These are phyloP conservation scores for Fusarium praegraminearum DNA, from an alignment of 2,329 filamentous ascomycete genomes.

Conservation along the genomic window DNA sequence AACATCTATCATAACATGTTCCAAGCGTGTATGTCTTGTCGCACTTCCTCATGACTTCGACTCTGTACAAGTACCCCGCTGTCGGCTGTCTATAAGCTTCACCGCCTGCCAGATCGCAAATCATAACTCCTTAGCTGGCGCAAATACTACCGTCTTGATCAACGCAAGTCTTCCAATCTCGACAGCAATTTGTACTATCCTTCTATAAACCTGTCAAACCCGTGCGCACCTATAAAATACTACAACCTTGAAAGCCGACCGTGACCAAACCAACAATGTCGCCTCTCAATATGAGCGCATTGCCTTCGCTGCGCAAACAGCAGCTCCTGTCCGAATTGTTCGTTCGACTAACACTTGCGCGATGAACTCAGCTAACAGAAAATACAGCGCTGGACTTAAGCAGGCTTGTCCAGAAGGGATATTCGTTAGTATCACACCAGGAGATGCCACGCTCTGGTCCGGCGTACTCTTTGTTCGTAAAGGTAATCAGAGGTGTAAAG, in stretches of 20 bases:
- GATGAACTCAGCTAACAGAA: slow-evolving; percentile 43
- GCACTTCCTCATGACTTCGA: not conserved
- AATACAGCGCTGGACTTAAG: slow-evolving; percentile 78
- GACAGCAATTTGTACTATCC: not conserved
- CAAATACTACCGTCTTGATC: not conserved
- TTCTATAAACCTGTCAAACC: not conserved
- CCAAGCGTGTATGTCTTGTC: not conserved
- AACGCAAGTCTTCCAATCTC: not conserved
- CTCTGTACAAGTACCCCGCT: slow-evolving; percentile 1
- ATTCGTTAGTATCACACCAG: slow-evolving; percentile 85
- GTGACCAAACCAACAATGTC: slow-evolving; percentile 54
- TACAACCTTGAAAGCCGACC: not conserved
- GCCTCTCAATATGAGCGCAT: slow-evolving; percentile 57
- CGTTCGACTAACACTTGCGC: slow-evolving; percentile 49
- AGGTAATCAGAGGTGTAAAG: slow-evolving; percentile 70
- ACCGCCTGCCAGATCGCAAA: slow-evolving; percentile 20
- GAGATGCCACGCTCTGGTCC: slow-evolving; percentile 84
- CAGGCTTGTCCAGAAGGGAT: slow-evolving; percentile 86
- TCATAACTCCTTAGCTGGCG: not conserved
- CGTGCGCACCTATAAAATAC: not conserved
- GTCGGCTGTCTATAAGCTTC: not conserved
- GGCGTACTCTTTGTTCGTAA: slow-evolving; percentile 92
- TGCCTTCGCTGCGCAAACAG: slow-evolving; percentile 75
- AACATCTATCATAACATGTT: not conserved
- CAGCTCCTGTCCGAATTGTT: slow-evolving; percentile 87